phyloP scores from a whole-genome alignment of 306 rosid genomes.

The Geum urbanum region DNA sequence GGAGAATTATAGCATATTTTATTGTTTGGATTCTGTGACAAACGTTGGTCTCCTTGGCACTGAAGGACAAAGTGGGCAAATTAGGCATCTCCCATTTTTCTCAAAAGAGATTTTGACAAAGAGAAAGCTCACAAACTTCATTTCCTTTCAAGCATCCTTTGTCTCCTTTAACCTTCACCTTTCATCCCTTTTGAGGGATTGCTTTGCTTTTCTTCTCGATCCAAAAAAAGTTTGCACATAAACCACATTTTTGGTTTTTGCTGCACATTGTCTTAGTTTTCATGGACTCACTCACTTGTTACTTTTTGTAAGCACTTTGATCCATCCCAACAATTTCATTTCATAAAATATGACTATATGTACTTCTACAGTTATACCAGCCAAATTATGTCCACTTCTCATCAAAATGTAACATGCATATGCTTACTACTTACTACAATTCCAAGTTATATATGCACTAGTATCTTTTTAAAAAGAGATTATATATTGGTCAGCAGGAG shows the following conservation, averaged over 20 bases:
- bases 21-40: conserved; percentile 79
- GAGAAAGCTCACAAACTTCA: conserved; percentile 72
- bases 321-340: conserved; percentile 5
- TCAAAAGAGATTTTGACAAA: conserved; percentile 62
- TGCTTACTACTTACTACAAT: neutral
- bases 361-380: neutral
- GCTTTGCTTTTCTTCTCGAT: conserved; percentile 10
- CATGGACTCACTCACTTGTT: neutral
- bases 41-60: conserved; percentile 62
- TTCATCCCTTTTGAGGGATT: conserved; percentile 91
- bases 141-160: conserved; percentile 79
- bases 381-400: neutral
- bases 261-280: neutral
- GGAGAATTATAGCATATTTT: conserved; percentile 18
- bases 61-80: conserved; percentile 80
- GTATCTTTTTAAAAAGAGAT: neutral
- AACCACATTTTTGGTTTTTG: conserved; percentile 22
- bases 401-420: neutral
- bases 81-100: conserved; percentile 18
- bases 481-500: too few relatives aligned
- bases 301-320: neutral
- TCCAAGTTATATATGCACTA: neutral
- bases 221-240: conserved; percentile 26
- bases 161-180: conserved; percentile 59
- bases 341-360: neutral